Evolutionary conservation across 225 moss, liverwort and hornwort species (phyloP), one percentile per base, ranked within the genome.

Genomic region (Pleurozium schreberi): DNA sequence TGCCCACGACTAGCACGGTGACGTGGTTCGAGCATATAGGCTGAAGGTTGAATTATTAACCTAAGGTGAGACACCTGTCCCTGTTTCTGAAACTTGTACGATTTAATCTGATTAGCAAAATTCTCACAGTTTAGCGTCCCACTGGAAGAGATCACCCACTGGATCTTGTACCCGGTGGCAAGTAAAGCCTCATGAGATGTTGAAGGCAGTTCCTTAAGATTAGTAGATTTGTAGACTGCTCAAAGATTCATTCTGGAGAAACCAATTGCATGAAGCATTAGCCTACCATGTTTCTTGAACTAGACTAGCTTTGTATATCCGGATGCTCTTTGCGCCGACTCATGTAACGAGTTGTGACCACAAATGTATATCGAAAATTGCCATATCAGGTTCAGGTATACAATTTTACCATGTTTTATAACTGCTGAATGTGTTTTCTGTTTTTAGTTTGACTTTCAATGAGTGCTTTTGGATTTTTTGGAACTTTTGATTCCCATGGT

Each of bases 281-380:
- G 82, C 86, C 23, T 63, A 57, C 85, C 80, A 71, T 76, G 50
- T 90, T 69, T 75, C 69, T 85, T 90, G 49, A 75, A 81, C 38
- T 80, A 83, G 84, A 45, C 77, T 82, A 63, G 86, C 85, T 78
- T 70, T 88, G 88, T 90, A 90, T 59, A 90, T 68, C 62, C 31
- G 50, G 82, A 82, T 88, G 88, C 88, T 83, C 86, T 90, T 83
- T 83, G 88, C 86, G 90, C 86, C 71, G 68, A 84, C 84, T 55
- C 50, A 43, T 86, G 65, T 83, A 83, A 85, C 50, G 58, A 82
- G 62, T 90, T 90, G 84, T 63, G 75, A 84, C 75, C 76, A 45
- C 88, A 57, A 71, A 34, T 57, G 71, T 78, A 88, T 69, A 88
- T 71, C 65, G 50, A 81, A 80, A 83, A 78, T 74, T 84, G 80